Base-by-base conservation (phyloP, 768 basidiomycete genomes). In the Leucocoprinus sp. region DNA sequence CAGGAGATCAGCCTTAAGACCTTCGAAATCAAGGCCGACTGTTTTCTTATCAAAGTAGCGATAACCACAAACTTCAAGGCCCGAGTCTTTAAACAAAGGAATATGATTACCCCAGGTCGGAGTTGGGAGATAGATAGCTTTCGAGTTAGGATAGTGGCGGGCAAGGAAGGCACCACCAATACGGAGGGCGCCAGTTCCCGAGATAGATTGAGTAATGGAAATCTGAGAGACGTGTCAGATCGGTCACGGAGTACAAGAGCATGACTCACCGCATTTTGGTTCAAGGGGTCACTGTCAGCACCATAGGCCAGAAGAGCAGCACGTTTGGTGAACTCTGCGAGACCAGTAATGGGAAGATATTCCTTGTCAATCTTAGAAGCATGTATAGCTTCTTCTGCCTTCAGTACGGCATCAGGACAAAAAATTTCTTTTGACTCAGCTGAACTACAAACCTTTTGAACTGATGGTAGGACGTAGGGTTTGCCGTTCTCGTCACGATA, bases 91-190 rank as follows among this genome's bases (percentile, higher is more conserved):
- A 74, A 93, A 93, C 56, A 97, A 76, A 42, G 88, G 84, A 39
- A 82, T 87, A 60, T 99, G 96, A 71, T 97, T 96, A 18, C 93
- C 93, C 96, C 96, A 99, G 4, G 95, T 89, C 7, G 96, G 96
- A 9, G 72, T 70, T 26, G 96, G 95, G 39, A 98, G 74, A 68
- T 96, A 97, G 57, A 97, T 88, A 34, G 75, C 75, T 66, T 89
- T 89, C 47, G 86, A 68, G 60, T 90, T 76, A 33, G 87, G 87
- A 60, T 92, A 93, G 63, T 91, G 88, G 31, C 85, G 82, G 18
- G 80, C 84, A 26, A 98, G 67, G 75, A 99, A 98, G 23, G 84
- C 84, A 52, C 82, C 92, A 40, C 93, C 96, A 62, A 98, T 89
- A 56, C 96, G 80, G 53, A 97, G 85, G 36, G 96, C 96, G 55